Conservation (phyloP, 495 filamentous ascomycete genomes). For the Neurospora sp. region DNA sequence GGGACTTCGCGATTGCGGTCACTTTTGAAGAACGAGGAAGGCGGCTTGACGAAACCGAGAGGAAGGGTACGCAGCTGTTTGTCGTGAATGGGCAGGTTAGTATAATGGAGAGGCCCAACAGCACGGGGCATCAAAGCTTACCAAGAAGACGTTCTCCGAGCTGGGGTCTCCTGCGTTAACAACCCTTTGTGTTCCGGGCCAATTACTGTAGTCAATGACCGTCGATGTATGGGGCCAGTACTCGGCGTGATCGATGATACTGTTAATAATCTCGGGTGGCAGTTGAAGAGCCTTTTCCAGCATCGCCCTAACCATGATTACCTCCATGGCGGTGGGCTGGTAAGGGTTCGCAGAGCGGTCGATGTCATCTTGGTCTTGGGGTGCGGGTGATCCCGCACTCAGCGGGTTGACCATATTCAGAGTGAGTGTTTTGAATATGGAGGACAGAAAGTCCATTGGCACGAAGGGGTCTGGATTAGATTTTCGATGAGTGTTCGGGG, state of each 20-base stretch:
- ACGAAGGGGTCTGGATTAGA: neutral
- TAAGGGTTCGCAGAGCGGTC: conserved; percentile 3
- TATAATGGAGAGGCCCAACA: neutral
- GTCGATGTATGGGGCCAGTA: conserved; percentile 54
- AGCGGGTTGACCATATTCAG: neutral
- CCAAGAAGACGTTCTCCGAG: conserved; percentile 29
- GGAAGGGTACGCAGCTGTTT: conserved; percentile 33
- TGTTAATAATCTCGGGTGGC: conserved; percentile 56
- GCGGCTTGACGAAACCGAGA: conserved; percentile 27
- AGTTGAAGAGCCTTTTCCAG: conserved; percentile 30
- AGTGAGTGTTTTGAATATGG: neutral
- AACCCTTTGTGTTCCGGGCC: neutral
- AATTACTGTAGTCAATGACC: conserved; percentile 10
- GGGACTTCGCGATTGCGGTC: neutral
- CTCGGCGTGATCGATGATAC: conserved; percentile 57
- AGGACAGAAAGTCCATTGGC: neutral
- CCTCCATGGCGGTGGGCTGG: conserved; percentile 31
- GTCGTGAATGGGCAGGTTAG: neutral
- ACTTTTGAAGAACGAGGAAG: conserved; percentile 6
- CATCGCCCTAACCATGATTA: conserved; percentile 36
- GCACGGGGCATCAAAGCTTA: conserved; percentile 7
- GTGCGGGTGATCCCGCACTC: conserved; percentile 8
- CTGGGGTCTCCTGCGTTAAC: conserved; percentile 6
- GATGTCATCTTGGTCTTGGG: conserved; percentile 8
- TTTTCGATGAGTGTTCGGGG: neutral